phyloP scores from a whole-genome alignment of 306 rosid genomes.

The Albizia julibrissin region DNA sequence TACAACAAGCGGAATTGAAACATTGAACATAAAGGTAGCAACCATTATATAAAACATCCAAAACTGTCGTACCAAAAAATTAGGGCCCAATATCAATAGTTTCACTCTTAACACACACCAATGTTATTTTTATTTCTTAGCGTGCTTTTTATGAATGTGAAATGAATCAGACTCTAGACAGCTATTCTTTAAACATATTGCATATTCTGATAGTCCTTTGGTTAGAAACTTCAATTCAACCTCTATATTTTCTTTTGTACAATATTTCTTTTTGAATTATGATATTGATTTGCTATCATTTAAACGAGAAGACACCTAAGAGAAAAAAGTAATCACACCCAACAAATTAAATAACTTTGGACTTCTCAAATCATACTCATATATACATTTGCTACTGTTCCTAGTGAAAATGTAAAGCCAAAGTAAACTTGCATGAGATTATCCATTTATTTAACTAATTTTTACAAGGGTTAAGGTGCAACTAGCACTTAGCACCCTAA shows the following conservation, averaged over 20 bases:
- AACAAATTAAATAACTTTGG: neutral
- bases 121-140: neutral
- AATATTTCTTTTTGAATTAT: neutral
- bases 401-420: neutral
- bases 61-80: neutral
- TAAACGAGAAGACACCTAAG: neutral
- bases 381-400: neutral
- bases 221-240: neutral
- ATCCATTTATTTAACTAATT: slow-evolving; percentile 3
- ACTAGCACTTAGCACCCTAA: too few relatives aligned
- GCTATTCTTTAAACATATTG: neutral
- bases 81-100: neutral
- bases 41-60: neutral
- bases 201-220: neutral
- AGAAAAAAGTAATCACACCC: neutral
- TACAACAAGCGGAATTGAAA: neutral
- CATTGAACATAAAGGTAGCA: neutral
- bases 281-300: slow-evolving; percentile 1
- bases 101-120: neutral
- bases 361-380: slow-evolving; percentile 2
- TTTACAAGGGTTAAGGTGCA: neutral
- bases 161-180: neutral
- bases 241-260: neutral
- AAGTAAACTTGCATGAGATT: slow-evolving; percentile 1
- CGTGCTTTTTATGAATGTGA: neutral